These are phyloP conservation scores for Blastomyces parvus DNA, from an alignment of 2,329 filamentous ascomycete species.

Conservation along the genomic window DNA sequence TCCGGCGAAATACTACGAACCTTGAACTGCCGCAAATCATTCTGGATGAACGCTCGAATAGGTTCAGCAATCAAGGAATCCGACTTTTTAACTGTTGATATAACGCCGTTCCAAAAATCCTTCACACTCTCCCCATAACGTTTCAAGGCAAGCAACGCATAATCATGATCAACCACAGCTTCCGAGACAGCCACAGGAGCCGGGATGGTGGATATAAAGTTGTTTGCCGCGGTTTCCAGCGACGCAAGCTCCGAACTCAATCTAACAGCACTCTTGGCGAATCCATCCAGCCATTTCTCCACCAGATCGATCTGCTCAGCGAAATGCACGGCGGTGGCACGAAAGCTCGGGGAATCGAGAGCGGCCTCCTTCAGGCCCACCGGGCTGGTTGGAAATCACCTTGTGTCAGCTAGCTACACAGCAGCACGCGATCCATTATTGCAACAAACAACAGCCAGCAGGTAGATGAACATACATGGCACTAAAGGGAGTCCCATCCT, in stretches of 20 bases:
- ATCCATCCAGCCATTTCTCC: slow-evolving; percentile 81
- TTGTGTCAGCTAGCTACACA: slow-evolving; percentile 14
- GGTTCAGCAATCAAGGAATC: slow-evolving; percentile 72
- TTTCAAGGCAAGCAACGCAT: slow-evolving; percentile 77
- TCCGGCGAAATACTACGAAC: slow-evolving; percentile 19
- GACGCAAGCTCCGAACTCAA: slow-evolving; percentile 57
- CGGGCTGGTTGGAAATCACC: slow-evolving; percentile 43
- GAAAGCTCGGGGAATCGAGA: slow-evolving; percentile 92
- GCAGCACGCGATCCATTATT: background rate
- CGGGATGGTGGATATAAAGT: slow-evolving; percentile 65
- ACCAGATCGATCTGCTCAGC: slow-evolving; percentile 83
- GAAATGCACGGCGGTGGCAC: slow-evolving; percentile 76
- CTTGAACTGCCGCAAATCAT: slow-evolving; percentile 77
- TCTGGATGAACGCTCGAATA: slow-evolving; percentile 64
- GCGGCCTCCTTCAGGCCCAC: slow-evolving; percentile 89
- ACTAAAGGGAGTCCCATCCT: slow-evolving; percentile 39
- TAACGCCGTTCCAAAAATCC: slow-evolving; percentile 74
- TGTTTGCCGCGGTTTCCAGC: slow-evolving; percentile 70
- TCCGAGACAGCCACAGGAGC: slow-evolving; percentile 67
- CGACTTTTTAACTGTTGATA: slow-evolving; percentile 65
- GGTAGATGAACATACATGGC: slow-evolving; percentile 31
- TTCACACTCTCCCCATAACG: slow-evolving; percentile 74
- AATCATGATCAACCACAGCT: slow-evolving; percentile 86
- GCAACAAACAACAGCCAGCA: slow-evolving; percentile 1
- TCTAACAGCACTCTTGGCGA: slow-evolving; percentile 53